Evolutionary conservation across 768 basidiomycete species (phyloP), one percentile per base, ranked within the genome.

Genomic region (Daedalea quercina): DNA sequence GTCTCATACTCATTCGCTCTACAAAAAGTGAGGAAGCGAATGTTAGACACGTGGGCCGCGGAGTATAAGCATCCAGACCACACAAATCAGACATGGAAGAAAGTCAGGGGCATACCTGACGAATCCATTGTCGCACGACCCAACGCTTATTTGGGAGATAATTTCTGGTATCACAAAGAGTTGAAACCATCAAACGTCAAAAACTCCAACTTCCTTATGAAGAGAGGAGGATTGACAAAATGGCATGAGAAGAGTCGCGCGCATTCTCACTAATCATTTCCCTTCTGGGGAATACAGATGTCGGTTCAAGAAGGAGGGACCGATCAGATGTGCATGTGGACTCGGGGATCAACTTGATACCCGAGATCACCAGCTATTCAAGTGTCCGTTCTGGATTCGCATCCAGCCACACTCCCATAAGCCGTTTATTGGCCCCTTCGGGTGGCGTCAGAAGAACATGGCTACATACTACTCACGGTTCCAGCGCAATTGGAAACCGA

Each of bases 271-370:
- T 15, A 47, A 47, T 7, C 54, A 55, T 33, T 37, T 42, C 25
- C 54, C 54, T 24, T 31, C 37, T 24, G 54, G 54, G 9, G 48
- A 44, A 17, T 55, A 45, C 44, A 24, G 54, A 15, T 28, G 45
- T 17, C 42, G 40, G 13, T 55, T 51, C 35, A 28, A 55, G n/a
- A 11, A 31, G 28, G 11, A 6, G 28, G 28, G 28, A 31, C 46
- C 20, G 31, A 43, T 28, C 31, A 48, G 3, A 37, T 43, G 13
- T 22, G 20, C 17, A 41, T 55, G 50, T 33, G 15, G 8, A 6
- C 4, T 17, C 37, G 15, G 19, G 13, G 37, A 35, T 40, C 33
- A 15, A 9, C 9, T 22, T 3, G 52, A 47, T 13, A 26, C 52
- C 25, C 33, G 31, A 3, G 20, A 47, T 4, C 46, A 53, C 24